A percentile compares a stretch with the other conserved stretches of the same genome.
Conservation (phyloP, 2,329 filamentous ascomycete species). For the Aspergillus cejpii region DNA sequence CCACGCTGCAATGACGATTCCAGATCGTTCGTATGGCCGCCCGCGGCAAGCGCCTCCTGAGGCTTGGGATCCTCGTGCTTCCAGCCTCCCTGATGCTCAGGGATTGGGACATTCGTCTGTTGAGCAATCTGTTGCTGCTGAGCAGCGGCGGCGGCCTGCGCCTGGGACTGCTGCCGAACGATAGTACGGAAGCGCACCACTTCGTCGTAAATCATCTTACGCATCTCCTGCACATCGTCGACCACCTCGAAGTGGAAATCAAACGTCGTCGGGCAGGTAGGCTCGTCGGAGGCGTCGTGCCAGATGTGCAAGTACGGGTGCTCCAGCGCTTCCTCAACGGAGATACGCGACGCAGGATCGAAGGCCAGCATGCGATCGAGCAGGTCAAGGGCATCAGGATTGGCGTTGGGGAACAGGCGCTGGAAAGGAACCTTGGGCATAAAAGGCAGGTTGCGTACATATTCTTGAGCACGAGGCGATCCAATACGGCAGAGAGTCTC, state of each 20-base stretch:
- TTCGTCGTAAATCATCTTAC: conserved; percentile 94
- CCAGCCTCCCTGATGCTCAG: conserved; percentile 53
- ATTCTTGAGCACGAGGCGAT: conserved; percentile 91
- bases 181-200: conserved; percentile 72
- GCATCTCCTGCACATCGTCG: conserved; percentile 91
- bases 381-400: conserved; percentile 90
- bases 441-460: conserved; percentile 89
- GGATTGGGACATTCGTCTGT: conserved; percentile 53
- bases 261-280: conserved; percentile 85
- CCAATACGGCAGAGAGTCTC: conserved; percentile 90
- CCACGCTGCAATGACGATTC: conserved; percentile 50
- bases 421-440: conserved; percentile 93
- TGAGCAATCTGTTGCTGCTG: conserved; percentile 39
- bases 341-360: conserved; percentile 87
- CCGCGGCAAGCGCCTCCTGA: conserved; percentile 46
- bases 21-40: conserved; percentile 42
- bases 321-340: conserved; percentile 89
- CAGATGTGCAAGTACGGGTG: conserved; percentile 96
- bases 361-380: conserved; percentile 97
- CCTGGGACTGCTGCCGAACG: conserved; percentile 48
- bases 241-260: conserved; percentile 99
- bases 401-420: conserved; percentile 83
- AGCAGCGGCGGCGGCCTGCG: conserved; percentile 30
- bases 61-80: conserved; percentile 57
- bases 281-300: conserved; percentile 96